Evolutionary conservation across 768 basidiomycete genomes (phyloP), one percentile per base, ranked within the genome.

Genomic region (Panus rudis): DNA sequence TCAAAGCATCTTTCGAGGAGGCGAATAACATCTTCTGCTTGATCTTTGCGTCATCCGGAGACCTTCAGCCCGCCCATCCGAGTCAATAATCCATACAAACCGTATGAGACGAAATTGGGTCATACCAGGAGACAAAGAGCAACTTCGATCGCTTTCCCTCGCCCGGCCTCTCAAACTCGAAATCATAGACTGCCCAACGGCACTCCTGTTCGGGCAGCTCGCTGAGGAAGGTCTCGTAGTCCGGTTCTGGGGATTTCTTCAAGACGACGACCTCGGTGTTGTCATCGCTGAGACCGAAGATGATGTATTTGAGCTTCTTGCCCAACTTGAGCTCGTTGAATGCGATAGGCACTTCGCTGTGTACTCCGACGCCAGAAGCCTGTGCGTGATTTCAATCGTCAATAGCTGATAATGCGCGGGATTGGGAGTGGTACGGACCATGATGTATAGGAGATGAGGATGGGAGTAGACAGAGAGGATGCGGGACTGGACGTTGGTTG

Each of bases 21-120:
- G 94, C 84, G 66, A 78, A 85, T 53, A 96, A 55, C 92, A 97
- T 97, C 81, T 93, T 97, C 59, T 78, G 72, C 68, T 86, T 92
- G 64, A 93, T 74, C 67, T 78, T 86, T 31, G 91, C 81, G 32
- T 62, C 65, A 56, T 93, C 91, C 50, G 94, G 93, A 16, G 81
- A 75, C 94, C 94, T 97, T 56, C 39, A 48, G 27, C n/a, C n/a
- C n/a, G 41, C 39, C 26, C 25, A 43, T 24, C 10, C 33, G 33
- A 35, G n/a, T 35, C 6, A 16, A 14, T 14, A 8, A 6, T 17
- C 8, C 7, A 17, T 20, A 17, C 33, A 35, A 35, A 35, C n/a
- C 21, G 10, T 35, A 35, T 20, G 33, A 35, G 33, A 30, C 17
- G 13, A 17, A 20, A 7, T 4, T 22, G 14, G 4, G 19, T 37